A percentile compares a stretch with the other conserved stretches of the same genome.
These are phyloP conservation scores for Phaseolus coccineus DNA, from an alignment of 331 rosid genomes.

Conservation along the genomic window DNA sequence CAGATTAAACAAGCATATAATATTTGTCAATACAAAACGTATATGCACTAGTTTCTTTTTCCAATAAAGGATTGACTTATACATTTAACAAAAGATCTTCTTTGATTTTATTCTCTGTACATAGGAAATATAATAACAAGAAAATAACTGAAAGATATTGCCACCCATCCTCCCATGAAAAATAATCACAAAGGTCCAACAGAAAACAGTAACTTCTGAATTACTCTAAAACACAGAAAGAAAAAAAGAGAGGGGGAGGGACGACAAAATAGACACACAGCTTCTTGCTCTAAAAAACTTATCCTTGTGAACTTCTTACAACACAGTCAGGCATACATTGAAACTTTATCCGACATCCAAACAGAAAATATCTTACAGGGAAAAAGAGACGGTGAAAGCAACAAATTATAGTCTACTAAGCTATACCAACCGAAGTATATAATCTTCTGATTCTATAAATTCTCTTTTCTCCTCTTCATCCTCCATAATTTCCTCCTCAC, in stretches of 20 bases:
- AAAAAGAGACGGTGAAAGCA: constrained; percentile 36
- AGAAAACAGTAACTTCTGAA: constrained; percentile 21
- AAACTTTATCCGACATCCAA: constrained; percentile 22
- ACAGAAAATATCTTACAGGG: constrained; percentile 9
- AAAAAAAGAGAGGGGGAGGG: background rate
- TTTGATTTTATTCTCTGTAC: constrained; percentile 22
- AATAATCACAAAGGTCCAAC: constrained; percentile 1
- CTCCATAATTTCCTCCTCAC: constrained; percentile 91
- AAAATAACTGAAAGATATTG: constrained; percentile 28
- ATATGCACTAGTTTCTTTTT: constrained; percentile 2
- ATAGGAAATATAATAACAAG: constrained; percentile 12
- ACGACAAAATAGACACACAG: background rate
- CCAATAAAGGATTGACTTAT: background rate
- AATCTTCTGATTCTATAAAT: constrained; percentile 92
- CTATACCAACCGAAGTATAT: constrained; percentile 81
- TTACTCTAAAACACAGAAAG: background rate
- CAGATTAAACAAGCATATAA: constrained; percentile 21
- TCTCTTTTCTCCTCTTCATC: constrained; percentile 94
- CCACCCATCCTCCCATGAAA: constrained; percentile 1
- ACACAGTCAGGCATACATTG: constrained; percentile 9
- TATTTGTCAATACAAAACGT: constrained; percentile 2
- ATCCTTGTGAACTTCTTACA: constrained; percentile 11
- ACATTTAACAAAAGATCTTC: constrained; percentile 18
- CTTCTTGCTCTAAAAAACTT: constrained; percentile 17
- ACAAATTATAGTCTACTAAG: constrained; percentile 40